Evolutionary conservation across 352 stramenopile genomes (phyloP), one percentile per base, ranked within the genome.

Genomic region (Blastocystis sp.): DNA sequence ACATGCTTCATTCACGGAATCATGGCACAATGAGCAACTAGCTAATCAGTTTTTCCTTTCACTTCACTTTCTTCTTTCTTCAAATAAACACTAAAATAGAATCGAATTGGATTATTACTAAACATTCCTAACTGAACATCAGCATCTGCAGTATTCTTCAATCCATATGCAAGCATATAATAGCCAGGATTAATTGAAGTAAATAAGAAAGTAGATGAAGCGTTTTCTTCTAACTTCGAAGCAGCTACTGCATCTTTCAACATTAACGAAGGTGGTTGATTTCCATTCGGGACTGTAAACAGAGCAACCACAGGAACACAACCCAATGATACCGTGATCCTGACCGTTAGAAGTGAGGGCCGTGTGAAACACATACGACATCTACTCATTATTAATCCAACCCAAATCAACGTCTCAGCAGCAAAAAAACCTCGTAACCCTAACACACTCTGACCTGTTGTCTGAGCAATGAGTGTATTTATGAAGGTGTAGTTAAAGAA

Each of bases 61-160:
- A 33, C 27, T 66, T 35, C 44, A 66, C 30, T 69, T 17, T n/a
- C 53, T 15, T 62, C 15, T 62, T 84, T 64, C 19, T 11, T 68
- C n/a, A 4, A 79, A 60, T 24, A 84, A 84, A 69, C 73, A 84
- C 7, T 22, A 6, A 35, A 84, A 42, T 35, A 84, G 51, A 84
- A 84, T 9, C 48, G 42, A 22, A 84, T 19, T 4, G 53, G 19
- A 42, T 30, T 48, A n/a, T 44, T 84, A 51, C 24, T 19, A 53
- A 68, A 84, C 51, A 84, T 15, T 24, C 11, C 35, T n/a, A 84
- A 13, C 27, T 84, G 73, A 1, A 44, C 17, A 40, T 84, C 30
- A 9, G 42, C 73, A 30, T 51, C n/a, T 22, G 27, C 22, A 15
- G 73, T 66, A 35, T 84, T 56, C 56, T 84, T 66, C 53, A 84